Conservation (phyloP, 306 rosid genomes). For the Vachellia pachyceras region DNA sequence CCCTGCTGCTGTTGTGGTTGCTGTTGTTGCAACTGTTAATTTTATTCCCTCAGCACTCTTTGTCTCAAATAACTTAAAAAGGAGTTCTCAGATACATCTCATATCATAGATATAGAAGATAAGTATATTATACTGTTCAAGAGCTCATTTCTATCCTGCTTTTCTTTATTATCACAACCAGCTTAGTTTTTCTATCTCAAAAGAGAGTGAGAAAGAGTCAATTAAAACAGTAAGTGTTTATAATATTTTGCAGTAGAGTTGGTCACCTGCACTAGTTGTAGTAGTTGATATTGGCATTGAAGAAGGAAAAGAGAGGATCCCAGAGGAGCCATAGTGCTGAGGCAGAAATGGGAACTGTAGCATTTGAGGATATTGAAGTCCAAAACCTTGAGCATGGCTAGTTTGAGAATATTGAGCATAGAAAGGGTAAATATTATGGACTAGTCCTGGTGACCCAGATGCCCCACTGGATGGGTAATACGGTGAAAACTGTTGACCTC, state of each 20-base stretch:
- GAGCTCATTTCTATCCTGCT: not conserved
- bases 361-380: conserved; percentile 65
- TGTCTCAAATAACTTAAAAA: not conserved
- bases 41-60: conserved; percentile 17
- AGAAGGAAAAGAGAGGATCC: conserved; percentile 66
- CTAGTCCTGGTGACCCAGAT: conserved; percentile 59
- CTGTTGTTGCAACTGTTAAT: conserved; percentile 52
- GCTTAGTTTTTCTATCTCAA: not conserved
- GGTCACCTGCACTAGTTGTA: conserved; percentile 48
- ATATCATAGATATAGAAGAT: not conserved
- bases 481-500: conserved; percentile 68
- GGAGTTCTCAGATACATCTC: not conserved
- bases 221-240: not conserved
- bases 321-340: conserved; percentile 54
- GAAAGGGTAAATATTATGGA: conserved; percentile 62
- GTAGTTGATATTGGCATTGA: conserved; percentile 47
- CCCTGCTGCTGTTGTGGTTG: conserved; percentile 22
- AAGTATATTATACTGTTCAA: not conserved
- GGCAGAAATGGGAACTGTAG: conserved; percentile 62
- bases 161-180: not conserved
- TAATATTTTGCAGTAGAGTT: not conserved
- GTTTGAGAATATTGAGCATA: conserved; percentile 58
- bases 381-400: conserved; percentile 57
- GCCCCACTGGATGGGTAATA: conserved; percentile 54
- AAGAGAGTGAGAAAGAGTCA: not conserved